Evolutionary conservation across 768 basidiomycete species (phyloP), one percentile per base, ranked within the genome.

Genomic region (Psilocybe cyanescens): DNA sequence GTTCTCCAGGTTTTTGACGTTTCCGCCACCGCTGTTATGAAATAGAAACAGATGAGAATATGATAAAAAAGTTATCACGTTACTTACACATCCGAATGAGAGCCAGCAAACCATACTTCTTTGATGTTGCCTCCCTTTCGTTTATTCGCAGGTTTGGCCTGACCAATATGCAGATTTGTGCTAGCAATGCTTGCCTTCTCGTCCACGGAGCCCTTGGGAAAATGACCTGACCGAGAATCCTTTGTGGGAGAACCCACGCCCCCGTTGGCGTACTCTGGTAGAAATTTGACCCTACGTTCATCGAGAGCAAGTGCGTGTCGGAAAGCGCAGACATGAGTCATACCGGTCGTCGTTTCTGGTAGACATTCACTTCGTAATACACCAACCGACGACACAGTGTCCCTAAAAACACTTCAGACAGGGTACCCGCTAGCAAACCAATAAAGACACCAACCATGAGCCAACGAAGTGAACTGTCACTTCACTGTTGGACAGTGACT

Each of bases 291-390:
- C 5, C 82, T 75, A n/a, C 75, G 70, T 49, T 83, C 82, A 58
- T 83, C 81, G 29, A 83, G 68, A 1, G 82, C 81, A 4, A 83
- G 69, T 0, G 79, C 81, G 64, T 83, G 81, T 4, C 81, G 76
- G 59, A 83, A 82, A 48, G 72, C 74, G 45, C 77, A 79, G 8
- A 81, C 70, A 53, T 79, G 74, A 31, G 77, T 19, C 59, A 24
- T 24, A 24, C 24, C 24, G 24, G 24, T 24, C 24, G 24, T 24
- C 24, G 24, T 24, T 24, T 24, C 63, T 4, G 81, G 78, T 19
- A 61, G 69, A 11, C 61, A 70, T 11, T 60, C 64, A 41, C 79
- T 65, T 1, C 63, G 64, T 17, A 72, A 41, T 2, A 80, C 8
- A 3, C 82, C 79, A 48, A 83, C 72, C 0, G 81, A 80, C 3